Evolutionary conservation across 768 basidiomycete genomes (phyloP).

Genomic region (Strobilomyces dryophilus): DNA sequence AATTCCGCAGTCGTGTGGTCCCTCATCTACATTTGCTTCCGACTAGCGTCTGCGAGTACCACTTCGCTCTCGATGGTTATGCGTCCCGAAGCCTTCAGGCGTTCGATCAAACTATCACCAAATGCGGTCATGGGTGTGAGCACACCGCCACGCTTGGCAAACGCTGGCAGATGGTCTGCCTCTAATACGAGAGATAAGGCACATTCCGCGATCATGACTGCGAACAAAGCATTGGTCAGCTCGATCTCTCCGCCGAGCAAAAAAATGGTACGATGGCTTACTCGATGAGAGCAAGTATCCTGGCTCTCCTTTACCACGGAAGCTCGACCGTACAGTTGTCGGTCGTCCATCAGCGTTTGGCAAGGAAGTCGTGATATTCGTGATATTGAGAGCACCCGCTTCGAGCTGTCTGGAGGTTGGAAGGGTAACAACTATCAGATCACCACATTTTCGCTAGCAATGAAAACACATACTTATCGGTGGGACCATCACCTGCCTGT

Average conservation of each 20-base stretch:
- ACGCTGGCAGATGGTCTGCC: conserved; percentile 48
- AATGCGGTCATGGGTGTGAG: conserved; percentile 83
- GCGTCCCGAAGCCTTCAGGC: conserved; percentile 54
- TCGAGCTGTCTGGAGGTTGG: conserved; percentile 43
- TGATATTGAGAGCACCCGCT: conserved; percentile 56
- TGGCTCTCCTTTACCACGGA: conserved; percentile 72
- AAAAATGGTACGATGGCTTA: background rate
- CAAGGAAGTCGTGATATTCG: conserved; percentile 67
- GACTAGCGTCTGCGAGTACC: conserved; percentile 6
- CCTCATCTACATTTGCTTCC: conserved; percentile 9
- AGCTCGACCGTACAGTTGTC: conserved; percentile 50
- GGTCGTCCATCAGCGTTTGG: conserved; percentile 37
- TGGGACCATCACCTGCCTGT: conserved; percentile 58
- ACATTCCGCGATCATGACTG: conserved; percentile 75
- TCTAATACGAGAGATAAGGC: conserved; percentile 68
- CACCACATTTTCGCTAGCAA: background rate
- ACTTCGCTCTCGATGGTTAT: conserved; percentile 57
- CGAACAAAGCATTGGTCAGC: conserved; percentile 1
- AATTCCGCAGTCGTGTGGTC: background rate
- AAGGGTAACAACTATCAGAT: conserved; percentile 1
- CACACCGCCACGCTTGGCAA: conserved; percentile 67
- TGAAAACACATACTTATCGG: conserved; percentile 46
- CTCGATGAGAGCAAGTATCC: conserved; percentile 44
- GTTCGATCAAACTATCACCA: conserved; percentile 67
- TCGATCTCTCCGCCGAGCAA: background rate